These are phyloP conservation scores for Pharus latifolius DNA, from an alignment of 176 grass and related monocot species.

Conservation along the genomic window DNA sequence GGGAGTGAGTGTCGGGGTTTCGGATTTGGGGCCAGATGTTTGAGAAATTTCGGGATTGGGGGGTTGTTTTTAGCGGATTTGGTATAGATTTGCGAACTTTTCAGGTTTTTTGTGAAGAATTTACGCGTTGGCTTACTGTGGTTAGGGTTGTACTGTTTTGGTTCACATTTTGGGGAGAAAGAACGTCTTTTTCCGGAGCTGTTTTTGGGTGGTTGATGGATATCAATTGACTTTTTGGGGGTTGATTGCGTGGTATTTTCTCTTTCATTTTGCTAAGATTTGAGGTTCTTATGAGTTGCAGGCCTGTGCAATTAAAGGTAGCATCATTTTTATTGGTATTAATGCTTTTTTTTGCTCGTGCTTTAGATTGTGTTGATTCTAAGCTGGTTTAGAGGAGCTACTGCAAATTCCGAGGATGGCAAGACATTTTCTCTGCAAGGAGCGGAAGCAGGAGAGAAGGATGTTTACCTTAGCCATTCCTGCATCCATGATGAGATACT, in stretches of 20 bases:
- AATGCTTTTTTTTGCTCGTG: neutral
- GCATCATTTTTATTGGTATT: neutral
- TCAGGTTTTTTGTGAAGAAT: neutral
- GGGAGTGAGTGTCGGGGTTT: neutral
- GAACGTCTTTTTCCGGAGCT: neutral
- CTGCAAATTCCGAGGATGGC: slow-evolving; percentile 27
- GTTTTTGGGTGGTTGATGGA: slow-evolving; percentile 20
- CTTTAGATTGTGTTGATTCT: slow-evolving; percentile 78
- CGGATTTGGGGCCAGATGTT: slow-evolving; percentile 11
- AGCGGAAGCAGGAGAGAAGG: slow-evolving; percentile 44
- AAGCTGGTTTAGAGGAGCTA: slow-evolving; percentile 26
- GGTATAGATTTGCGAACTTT: neutral
- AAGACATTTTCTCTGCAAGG: slow-evolving; percentile 20
- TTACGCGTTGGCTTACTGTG: neutral
- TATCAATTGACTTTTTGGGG: neutral
- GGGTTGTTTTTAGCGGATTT: neutral
- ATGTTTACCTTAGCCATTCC: slow-evolving; percentile 76
- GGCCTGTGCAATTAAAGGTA: neutral
- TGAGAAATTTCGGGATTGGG: neutral
- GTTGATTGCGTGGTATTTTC: neutral
- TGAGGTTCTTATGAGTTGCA: neutral
- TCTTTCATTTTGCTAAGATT: neutral
- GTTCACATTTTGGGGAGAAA: neutral
- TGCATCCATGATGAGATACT: slow-evolving; percentile 99
- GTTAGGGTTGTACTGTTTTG: slow-evolving; percentile 30